Base-by-base conservation (phyloP, 768 basidiomycete species). In the Hebeloma cylindrosporum region DNA sequence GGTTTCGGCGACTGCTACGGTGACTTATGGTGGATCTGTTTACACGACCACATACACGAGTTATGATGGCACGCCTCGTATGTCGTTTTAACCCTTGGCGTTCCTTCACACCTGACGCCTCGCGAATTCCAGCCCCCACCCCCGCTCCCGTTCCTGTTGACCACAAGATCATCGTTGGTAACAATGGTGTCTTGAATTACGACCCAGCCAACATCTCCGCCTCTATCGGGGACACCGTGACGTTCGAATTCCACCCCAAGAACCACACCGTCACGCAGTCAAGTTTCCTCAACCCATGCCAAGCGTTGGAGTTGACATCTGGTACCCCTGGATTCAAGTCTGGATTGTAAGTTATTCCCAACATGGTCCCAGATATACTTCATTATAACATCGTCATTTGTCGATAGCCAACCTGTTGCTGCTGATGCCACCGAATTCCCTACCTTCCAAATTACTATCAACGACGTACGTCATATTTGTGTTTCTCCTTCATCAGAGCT, bases 191-290 rank as follows among this genome's bases (percentile, higher is more conserved):
- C 23, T 55, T 73, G 4, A 52, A 50, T 2, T 77, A 66, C 40
- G 61, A 40, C 32, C 70, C 72, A 0, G 40, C 67, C 17, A 72
- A 66, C 49, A 70, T 75, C 44, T 54, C 63, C 18, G 73, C 74
- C 21, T 50, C 59, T 18, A 57, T 69, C 28, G 69, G 71, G 2
- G 76, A 77, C 53, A 72, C 69, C 3, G 68, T 75, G 14, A 63
- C 61, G 10, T 76, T 75, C 49, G 61, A 64, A 27, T 76, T 73
- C 64, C 63, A 63, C 30, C 65, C 71, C 36, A 73, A 74, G 62
- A 75, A 75, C 55, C 76, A 77, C 51, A 73, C 73, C 14, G 70
- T 67, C 18, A 71, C 72, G 8, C 70, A 74, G 36, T 72, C 70
- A 7, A 65, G 51, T 48, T 73, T 72, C 58, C 45, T 53, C 41